Evolutionary conservation across 371 early-diverging fungal genomes (phyloP).

Genomic region (Chytridium lagenaria): DNA sequence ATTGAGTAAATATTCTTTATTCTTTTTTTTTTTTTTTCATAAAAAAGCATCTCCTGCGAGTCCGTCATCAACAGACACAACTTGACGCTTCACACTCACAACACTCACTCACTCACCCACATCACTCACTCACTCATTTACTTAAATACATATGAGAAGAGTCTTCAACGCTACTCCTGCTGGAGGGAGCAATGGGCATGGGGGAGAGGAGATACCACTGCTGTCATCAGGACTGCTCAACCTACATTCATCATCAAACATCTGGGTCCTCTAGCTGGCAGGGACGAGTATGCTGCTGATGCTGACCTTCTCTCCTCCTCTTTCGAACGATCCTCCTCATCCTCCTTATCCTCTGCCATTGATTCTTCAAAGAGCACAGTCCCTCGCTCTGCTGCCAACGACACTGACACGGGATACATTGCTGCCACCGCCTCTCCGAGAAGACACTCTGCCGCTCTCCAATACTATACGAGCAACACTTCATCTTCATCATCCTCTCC

Average conservation of each 20-base stretch:
- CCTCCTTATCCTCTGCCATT: not conserved
- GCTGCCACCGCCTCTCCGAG: not conserved
- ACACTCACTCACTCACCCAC: too few species aligned
- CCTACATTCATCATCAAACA: slow-evolving; percentile 13
- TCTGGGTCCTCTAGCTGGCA: not conserved
- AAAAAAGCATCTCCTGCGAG: too few species aligned
- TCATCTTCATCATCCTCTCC: not conserved
- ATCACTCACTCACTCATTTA: too few species aligned
- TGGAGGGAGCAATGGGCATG: not conserved
- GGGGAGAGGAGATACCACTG: not conserved
- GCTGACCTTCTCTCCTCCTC: too few species aligned
- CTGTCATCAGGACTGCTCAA: not conserved
- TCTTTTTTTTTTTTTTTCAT: too few species aligned
- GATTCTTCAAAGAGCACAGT: not conserved
- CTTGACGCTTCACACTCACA: too few species aligned
- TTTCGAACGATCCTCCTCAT: not conserved
- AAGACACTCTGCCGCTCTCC: not conserved
- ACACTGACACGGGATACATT: not conserved
- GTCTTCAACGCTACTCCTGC: not conserved
- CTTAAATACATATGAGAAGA: not conserved
- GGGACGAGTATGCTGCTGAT: not conserved
- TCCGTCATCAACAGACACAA: too few species aligned
- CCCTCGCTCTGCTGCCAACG: not conserved
- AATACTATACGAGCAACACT: too few species aligned
- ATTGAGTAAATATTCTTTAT: too few species aligned